phyloP scores from a whole-genome alignment of 2,329 filamentous ascomycete species.

The Alternaria solani region DNA sequence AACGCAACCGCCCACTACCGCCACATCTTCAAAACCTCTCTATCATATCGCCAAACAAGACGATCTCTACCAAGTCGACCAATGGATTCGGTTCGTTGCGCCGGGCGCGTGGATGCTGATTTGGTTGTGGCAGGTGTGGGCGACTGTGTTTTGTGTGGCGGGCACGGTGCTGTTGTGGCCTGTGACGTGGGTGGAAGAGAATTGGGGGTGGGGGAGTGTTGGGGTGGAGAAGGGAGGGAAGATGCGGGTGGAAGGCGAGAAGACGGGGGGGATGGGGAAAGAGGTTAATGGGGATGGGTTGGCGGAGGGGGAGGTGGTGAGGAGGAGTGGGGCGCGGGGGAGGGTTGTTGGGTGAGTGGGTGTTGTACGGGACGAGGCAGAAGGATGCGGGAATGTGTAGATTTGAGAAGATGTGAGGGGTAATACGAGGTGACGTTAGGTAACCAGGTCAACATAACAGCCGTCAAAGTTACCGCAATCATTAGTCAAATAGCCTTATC shows the following conservation, averaged over 20 bases:
- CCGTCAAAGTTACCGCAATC: background rate
- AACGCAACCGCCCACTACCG: background rate
- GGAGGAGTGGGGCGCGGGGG: slow-evolving; percentile 19
- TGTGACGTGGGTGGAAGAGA: slow-evolving; percentile 47
- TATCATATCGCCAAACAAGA: slow-evolving; percentile 82
- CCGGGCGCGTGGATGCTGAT: slow-evolving; percentile 66
- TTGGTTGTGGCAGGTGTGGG: slow-evolving; percentile 69
- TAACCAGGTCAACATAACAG: background rate
- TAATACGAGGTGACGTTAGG: background rate
- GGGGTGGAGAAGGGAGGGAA: background rate
- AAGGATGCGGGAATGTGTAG: background rate
- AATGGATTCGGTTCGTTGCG: slow-evolving; percentile 76
- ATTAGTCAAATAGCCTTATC: background rate
- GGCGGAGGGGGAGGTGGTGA: slow-evolving; percentile 18
- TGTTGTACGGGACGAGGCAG: background rate
- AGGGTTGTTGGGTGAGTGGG: slow-evolving; percentile 18
- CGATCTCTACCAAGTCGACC: slow-evolving; percentile 80
- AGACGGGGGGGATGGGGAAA: slow-evolving; percentile 1
- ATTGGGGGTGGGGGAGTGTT: slow-evolving; percentile 19
- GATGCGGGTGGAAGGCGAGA: slow-evolving; percentile 14
- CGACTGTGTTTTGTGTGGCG: slow-evolving; percentile 70
- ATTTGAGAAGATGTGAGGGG: background rate
- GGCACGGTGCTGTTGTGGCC: slow-evolving; percentile 63
- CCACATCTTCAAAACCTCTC: slow-evolving; percentile 41
- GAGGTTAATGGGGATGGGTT: slow-evolving; percentile 20